Percentiles rank a stretch among this genome's conserved stretches.
Evolutionary conservation across 2,329 filamentous ascomycete genomes (phyloP).

Genomic region (Emmonsiellopsis sp.): DNA sequence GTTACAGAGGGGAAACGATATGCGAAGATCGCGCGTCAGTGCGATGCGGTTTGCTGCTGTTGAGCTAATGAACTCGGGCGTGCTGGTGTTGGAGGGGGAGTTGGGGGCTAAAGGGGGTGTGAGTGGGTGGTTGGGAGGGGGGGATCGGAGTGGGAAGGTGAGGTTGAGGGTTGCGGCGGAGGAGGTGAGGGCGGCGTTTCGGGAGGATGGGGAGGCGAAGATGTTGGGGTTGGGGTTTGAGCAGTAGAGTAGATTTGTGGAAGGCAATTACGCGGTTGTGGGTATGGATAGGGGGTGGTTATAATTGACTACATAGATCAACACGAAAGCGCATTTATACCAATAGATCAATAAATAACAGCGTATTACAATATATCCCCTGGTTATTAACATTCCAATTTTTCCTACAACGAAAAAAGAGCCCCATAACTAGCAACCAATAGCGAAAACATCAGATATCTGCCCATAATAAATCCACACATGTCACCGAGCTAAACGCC

Average conservation of each 20-base stretch:
- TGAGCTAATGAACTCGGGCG: conserved; percentile 76
- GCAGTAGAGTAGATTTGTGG: not conserved
- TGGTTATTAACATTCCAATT: too few relatives aligned
- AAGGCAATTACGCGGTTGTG: not conserved
- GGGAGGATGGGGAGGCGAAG: conserved; percentile 79
- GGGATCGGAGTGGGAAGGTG: conserved; percentile 80
- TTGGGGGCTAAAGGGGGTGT: conserved; percentile 16
- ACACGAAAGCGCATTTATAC: too few relatives aligned
- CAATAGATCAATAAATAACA: too few relatives aligned
- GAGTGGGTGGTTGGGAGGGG: conserved; percentile 44
- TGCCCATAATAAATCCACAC: not conserved
- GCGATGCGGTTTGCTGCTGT: conserved; percentile 64
- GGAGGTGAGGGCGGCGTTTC: conserved; percentile 78
- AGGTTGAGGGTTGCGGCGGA: conserved; percentile 80
- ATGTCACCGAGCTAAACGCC: not conserved
- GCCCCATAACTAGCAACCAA: not conserved
- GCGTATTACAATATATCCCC: too few relatives aligned
- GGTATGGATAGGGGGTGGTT: not conserved
- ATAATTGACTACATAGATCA: not conserved
- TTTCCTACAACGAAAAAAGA: too few relatives aligned
- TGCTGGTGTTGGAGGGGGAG: conserved; percentile 65
- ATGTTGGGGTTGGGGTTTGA: conserved; percentile 56
- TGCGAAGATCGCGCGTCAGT: conserved; percentile 33
- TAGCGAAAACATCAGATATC: not conserved
- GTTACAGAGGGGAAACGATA: conserved; percentile 27